Evolutionary conservation across 1,139 yeast genomes (phyloP).

Genomic region (Blastobotrys aristatus): DNA sequence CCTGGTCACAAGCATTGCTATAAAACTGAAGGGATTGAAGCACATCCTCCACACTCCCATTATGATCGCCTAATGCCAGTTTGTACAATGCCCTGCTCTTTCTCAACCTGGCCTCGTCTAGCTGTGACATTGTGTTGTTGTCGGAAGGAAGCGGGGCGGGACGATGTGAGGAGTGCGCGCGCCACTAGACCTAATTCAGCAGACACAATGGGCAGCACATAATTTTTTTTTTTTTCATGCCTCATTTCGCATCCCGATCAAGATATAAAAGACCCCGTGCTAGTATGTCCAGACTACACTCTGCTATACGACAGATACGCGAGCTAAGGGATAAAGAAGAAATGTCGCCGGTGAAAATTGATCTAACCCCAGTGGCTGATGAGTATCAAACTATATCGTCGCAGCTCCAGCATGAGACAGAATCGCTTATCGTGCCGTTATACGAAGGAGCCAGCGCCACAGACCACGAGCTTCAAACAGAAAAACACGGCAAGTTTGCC

Average conservation of each 20-base stretch:
- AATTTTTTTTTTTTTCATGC: no score
- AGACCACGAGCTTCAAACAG: slow-evolving; percentile 24
- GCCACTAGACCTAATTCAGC: not conserved
- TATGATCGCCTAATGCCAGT: slow-evolving; percentile 23
- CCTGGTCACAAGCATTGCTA: slow-evolving; percentile 9
- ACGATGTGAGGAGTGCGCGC: not conserved
- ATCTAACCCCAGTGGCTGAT: slow-evolving; percentile 3
- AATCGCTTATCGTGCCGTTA: slow-evolving; percentile 1
- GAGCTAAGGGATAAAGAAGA: slow-evolving; percentile 1
- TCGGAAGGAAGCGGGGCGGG: not conserved
- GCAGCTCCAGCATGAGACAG: slow-evolving; percentile 10
- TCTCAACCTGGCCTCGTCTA: not conserved
- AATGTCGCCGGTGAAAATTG: slow-evolving; percentile 10
- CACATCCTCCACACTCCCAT: slow-evolving; percentile 19
- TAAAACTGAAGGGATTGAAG: slow-evolving; percentile 1
- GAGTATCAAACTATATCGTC: slow-evolving; percentile 1
- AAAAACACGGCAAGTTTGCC: slow-evolving; percentile 40
- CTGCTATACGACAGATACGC: slow-evolving; percentile 7
- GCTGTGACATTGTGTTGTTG: not conserved
- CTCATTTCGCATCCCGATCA: not conserved
- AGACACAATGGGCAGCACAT: not conserved
- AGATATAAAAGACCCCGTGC: slow-evolving; percentile 5
- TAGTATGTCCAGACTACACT: slow-evolving; percentile 6
- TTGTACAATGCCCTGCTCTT: slow-evolving; percentile 22
- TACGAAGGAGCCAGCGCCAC: slow-evolving; percentile 6